Conservation (phyloP, 331 rosid genomes). For the Phaseolus coccineus region DNA sequence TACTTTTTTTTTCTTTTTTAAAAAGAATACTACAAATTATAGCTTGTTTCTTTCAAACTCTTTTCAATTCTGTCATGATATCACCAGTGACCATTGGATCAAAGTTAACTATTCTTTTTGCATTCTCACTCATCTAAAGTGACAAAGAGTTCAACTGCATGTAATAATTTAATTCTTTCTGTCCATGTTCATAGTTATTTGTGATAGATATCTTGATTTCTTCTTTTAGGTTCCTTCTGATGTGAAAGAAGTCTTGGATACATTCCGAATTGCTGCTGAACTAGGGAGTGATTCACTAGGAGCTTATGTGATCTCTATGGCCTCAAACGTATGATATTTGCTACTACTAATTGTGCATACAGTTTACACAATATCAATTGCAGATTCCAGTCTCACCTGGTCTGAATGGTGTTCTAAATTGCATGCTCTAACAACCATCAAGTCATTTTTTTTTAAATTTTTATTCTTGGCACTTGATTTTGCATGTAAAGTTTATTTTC, state of each 20-base stretch:
- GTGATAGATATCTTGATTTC: slow-evolving; percentile 34
- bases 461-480: slow-evolving; percentile 14
- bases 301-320: slow-evolving; percentile 98
- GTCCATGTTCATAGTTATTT: slow-evolving; percentile 18
- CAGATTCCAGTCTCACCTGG: slow-evolving; percentile 7
- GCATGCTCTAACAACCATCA: slow-evolving; percentile 13
- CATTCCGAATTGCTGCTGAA: slow-evolving; percentile 87
- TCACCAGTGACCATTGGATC: neutral
- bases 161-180: slow-evolving; percentile 20
- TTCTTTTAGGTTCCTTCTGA: slow-evolving; percentile 75
- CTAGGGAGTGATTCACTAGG: slow-evolving; percentile 93
- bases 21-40: neutral
- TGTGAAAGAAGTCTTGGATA: slow-evolving; percentile 80
- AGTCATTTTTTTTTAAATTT: neutral
- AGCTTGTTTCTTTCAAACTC: neutral
- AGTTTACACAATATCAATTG: slow-evolving; percentile 11
- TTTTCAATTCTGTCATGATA: neutral
- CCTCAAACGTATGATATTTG: slow-evolving; percentile 70
- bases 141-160: neutral
- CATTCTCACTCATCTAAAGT: neutral
- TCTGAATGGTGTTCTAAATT: neutral
- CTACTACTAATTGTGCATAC: slow-evolving; percentile 37
- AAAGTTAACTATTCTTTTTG: neutral
- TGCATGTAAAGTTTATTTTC: neutral
- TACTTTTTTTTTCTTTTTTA: neutral